phyloP scores from a whole-genome alignment of 345 rosid species.

The Salix exigua region DNA sequence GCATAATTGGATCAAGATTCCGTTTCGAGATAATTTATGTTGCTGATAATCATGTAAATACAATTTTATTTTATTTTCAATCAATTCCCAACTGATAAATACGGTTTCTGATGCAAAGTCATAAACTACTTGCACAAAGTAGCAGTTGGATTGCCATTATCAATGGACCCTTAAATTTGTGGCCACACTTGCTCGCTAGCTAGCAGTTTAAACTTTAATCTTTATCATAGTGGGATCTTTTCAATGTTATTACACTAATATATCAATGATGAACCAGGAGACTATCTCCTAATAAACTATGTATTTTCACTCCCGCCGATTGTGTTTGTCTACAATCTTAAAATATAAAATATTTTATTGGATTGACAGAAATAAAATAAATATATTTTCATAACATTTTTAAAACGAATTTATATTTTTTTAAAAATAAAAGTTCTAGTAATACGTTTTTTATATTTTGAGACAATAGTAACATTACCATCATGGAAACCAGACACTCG shows the following conservation, averaged over 20 bases:
- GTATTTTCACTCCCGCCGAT: too few relatives aligned
- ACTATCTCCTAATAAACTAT: neutral
- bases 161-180: conserved; percentile 9
- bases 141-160: neutral
- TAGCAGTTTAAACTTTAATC: neutral
- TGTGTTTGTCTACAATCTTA: neutral
- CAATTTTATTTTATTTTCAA: neutral
- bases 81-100: neutral
- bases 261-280: neutral
- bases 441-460: too few relatives aligned
- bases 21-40: neutral
- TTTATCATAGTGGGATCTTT: conserved; percentile 13
- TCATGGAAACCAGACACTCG: neutral
- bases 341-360: too few relatives aligned
- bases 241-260: neutral
- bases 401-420: neutral
- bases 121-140: conserved; percentile 9
- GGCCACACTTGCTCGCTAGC: neutral
- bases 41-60: neutral
- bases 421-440: too few relatives aligned
- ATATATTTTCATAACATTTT: too few relatives aligned
- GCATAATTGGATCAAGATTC: conserved; percentile 14
- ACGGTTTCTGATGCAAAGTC: conserved; percentile 3
- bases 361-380: too few relatives aligned
- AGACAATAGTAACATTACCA: too few relatives aligned